A percentile compares a stretch with the other conserved stretches of the same genome.
phyloP scores from a whole-genome alignment of 805 yeast species.

The Candida pseudofarinosa region DNA sequence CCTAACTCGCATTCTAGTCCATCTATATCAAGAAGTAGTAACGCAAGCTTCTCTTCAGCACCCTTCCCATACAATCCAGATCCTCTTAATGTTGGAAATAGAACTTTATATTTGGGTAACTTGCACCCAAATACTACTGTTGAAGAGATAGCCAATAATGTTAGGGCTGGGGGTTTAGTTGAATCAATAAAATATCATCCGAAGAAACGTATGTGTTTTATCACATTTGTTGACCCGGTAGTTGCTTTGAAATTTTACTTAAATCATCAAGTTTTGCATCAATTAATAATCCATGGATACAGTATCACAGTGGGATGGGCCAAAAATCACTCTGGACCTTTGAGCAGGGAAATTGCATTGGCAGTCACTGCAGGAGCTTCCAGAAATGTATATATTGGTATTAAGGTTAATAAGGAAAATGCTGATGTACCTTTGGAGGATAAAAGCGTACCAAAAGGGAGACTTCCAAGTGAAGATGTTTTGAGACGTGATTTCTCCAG shows the following conservation, averaged over 20 bases:
- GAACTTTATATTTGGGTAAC: conserved; percentile 69
- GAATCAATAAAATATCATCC: conserved; percentile 53
- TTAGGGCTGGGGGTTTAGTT: conserved; percentile 70
- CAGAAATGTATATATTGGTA: conserved; percentile 72
- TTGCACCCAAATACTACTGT: conserved; percentile 59
- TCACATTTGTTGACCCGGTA: conserved; percentile 62
- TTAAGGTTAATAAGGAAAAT: conserved; percentile 30
- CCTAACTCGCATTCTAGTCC: neutral
- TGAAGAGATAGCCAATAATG: conserved; percentile 72
- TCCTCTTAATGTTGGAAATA: conserved; percentile 42
- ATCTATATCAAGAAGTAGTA: neutral
- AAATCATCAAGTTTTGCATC: conserved; percentile 52
- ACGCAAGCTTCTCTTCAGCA: conserved; percentile 1
- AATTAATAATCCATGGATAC: conserved; percentile 57
- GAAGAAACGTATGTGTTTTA: conserved; percentile 58
- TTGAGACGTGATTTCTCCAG: conserved; percentile 56
- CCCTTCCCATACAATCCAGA: conserved; percentile 20
- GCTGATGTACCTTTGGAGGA: conserved; percentile 5
- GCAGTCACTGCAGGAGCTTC: conserved; percentile 75
- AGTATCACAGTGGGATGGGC: conserved; percentile 71
- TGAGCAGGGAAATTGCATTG: conserved; percentile 49
- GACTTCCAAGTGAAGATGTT: conserved; percentile 39
- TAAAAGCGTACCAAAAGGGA: conserved; percentile 9
- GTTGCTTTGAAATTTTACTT: conserved; percentile 67
- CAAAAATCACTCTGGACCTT: conserved; percentile 59